Conservation (phyloP, 768 basidiomycete genomes). For the Sporobolomyces pararoseus region DNA sequence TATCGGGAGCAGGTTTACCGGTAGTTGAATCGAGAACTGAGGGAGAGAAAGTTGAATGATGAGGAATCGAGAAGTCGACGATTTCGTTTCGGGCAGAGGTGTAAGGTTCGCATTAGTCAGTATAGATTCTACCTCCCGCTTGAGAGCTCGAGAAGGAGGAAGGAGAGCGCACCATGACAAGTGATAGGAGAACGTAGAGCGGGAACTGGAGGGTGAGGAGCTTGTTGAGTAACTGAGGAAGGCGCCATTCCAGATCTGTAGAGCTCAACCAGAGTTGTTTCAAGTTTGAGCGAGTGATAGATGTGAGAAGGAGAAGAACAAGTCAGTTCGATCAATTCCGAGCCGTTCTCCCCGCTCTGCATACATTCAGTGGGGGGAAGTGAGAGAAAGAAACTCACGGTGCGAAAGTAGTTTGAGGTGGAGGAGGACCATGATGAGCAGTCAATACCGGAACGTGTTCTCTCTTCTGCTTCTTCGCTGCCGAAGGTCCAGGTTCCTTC, state of each 20-base stretch:
- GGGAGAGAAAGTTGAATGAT: neutral
- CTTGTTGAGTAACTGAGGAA: neutral
- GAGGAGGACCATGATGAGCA: neutral
- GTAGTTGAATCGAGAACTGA: conserved; percentile 48
- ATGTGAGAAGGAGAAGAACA: neutral
- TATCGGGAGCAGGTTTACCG: conserved; percentile 45
- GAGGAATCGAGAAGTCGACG: neutral
- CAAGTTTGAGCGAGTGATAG: neutral
- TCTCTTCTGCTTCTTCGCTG: conserved; percentile 28
- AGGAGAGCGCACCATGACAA: conserved; percentile 46
- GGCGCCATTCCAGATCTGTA: neutral
- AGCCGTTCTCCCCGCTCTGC: conserved; percentile 1
- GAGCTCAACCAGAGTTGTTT: neutral
- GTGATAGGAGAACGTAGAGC: conserved; percentile 46
- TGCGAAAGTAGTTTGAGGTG: no score
- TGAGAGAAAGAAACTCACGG: neutral
- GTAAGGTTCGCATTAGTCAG: neutral
- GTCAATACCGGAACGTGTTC: neutral
- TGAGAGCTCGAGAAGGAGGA: neutral
- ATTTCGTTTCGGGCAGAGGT: neutral
- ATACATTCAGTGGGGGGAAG: neutral
- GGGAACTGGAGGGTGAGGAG: neutral
- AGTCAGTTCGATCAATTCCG: conserved; percentile 8
- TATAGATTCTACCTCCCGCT: neutral
- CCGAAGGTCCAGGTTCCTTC: neutral